phyloP scores from a whole-genome alignment of 208 protist genomes.

The Leishmania aethiopica region DNA sequence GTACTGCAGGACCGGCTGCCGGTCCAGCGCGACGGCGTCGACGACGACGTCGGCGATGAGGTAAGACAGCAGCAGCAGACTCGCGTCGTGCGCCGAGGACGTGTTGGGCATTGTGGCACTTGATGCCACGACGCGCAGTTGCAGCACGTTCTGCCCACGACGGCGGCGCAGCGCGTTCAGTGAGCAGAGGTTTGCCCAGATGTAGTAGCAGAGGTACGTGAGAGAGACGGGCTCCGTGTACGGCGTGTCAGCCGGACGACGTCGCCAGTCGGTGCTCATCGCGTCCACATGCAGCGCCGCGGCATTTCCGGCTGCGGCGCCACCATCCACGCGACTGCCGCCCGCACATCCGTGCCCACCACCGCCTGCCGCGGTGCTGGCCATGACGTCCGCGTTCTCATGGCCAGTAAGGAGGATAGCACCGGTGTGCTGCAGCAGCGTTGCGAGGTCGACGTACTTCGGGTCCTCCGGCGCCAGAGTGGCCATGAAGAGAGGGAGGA shows the following conservation, averaged over 20 bases:
- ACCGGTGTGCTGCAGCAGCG: constrained; percentile 92
- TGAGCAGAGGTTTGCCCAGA: constrained; percentile 97
- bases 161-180: constrained; percentile 95
- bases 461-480: constrained; percentile 92
- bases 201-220: constrained; percentile 93
- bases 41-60: constrained; percentile 91
- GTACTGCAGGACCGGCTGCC: constrained; percentile 96
- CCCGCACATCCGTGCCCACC: neutral
- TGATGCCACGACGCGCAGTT: constrained; percentile 82
- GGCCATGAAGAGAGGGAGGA: constrained; percentile 98
- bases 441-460: constrained; percentile 90
- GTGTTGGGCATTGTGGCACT: constrained; percentile 54
- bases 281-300: neutral
- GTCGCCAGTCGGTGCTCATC: constrained; percentile 44
- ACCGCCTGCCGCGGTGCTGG: neutral
- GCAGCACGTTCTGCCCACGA: constrained; percentile 91
- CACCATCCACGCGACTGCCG: neutral
- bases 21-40: constrained; percentile 94
- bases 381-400: constrained; percentile 86
- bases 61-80: constrained; percentile 80
- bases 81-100: constrained; percentile 42
- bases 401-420: constrained; percentile 97
- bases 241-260: constrained; percentile 93
- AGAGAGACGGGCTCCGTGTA: constrained; percentile 95
- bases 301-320: neutral